These are phyloP conservation scores for Phaeosphaeriaceae sp. DNA, from an alignment of 2,329 filamentous ascomycete species.

Conservation along the genomic window DNA sequence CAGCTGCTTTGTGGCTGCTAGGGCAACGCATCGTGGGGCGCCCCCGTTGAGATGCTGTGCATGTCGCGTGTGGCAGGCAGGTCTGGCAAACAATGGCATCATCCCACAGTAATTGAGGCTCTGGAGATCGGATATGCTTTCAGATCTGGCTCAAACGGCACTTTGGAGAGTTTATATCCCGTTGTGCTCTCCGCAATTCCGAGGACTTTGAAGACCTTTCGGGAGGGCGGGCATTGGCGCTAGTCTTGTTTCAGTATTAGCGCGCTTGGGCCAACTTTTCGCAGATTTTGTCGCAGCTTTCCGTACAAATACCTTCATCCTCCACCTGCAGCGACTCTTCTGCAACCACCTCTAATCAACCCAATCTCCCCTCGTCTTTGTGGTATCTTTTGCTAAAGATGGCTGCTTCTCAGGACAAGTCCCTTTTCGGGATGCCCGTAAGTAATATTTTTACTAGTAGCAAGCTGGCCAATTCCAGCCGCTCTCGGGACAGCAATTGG, in stretches of 20 bases:
- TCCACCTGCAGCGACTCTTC: slow-evolving; percentile 25
- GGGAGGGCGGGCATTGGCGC: slow-evolving; percentile 22
- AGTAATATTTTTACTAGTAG: slow-evolving; percentile 21
- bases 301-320: slow-evolving; percentile 33
- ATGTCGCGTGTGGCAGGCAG: neutral
- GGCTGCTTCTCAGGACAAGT: slow-evolving; percentile 20
- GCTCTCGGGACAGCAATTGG: slow-evolving; percentile 20
- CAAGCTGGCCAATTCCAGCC: slow-evolving; percentile 26
- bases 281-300: slow-evolving; percentile 27
- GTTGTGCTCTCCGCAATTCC: slow-evolving; percentile 21
- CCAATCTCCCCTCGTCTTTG: slow-evolving; percentile 26
- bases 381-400: slow-evolving; percentile 15
- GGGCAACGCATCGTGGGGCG: slow-evolving; percentile 23
- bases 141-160: neutral
- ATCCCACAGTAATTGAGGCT: slow-evolving; percentile 2
- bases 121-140: neutral
- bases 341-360: slow-evolving; percentile 24
- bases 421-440: slow-evolving; percentile 56
- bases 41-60: slow-evolving; percentile 5
- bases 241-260: slow-evolving; percentile 24
- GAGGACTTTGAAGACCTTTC: slow-evolving; percentile 30
- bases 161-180: slow-evolving; percentile 9
- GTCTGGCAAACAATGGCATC: neutral
- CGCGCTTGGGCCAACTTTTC: slow-evolving; percentile 32
- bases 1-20: slow-evolving; percentile 24